A percentile compares a stretch with the other conserved stretches of the same genome.
Conservation (phyloP, 1,139 yeast species). For the Candida dubliniensis region DNA sequence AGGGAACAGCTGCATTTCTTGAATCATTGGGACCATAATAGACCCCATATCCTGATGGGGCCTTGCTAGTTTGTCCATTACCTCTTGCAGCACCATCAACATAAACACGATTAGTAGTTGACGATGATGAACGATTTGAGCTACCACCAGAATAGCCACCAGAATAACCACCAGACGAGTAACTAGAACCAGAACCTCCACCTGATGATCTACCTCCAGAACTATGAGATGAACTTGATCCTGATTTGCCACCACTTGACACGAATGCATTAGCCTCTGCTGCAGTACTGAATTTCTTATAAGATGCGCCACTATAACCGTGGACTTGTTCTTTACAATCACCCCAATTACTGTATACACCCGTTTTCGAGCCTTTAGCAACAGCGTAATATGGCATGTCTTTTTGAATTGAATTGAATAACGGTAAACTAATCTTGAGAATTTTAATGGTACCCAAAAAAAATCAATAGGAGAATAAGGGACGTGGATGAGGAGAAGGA, state of each 20-base stretch:
- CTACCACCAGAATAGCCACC: conserved; percentile 2
- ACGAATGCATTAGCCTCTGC: conserved; percentile 41
- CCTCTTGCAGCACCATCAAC: conserved; percentile 73
- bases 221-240: background rate
- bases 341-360: conserved; percentile 56
- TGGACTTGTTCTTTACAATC: conserved; percentile 45
- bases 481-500: too few relatives aligned
- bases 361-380: conserved; percentile 51
- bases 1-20: conserved; percentile 54
- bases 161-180: conserved; percentile 1
- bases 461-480: too few relatives aligned
- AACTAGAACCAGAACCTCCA: background rate
- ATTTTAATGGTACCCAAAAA: background rate
- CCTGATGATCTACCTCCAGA: background rate
- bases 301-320: conserved; percentile 57
- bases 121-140: background rate
- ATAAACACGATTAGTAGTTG: conserved; percentile 31
- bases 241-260: conserved; percentile 2
- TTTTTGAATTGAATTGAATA: background rate
- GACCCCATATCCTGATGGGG: conserved; percentile 68
- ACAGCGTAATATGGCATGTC: conserved; percentile 57
- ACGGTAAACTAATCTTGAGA: too few relatives aligned
- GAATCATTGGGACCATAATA: conserved; percentile 59
- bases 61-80: conserved; percentile 50
- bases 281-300: conserved; percentile 49